Evolutionary conservation across 805 yeast genomes (phyloP).

Genomic region (Maudiozyma turicensis): DNA sequence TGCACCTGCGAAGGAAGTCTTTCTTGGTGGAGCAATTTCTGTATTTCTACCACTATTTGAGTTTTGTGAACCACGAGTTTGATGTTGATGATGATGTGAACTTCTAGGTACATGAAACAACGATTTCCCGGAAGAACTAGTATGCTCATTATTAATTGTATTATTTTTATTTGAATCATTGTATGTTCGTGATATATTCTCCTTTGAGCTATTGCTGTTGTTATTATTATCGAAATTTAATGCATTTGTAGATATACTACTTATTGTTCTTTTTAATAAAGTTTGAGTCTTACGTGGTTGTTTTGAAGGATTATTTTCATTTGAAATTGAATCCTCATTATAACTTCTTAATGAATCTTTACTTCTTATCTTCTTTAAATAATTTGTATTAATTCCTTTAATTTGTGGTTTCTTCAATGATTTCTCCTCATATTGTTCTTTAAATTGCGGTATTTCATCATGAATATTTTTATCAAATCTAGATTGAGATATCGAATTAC

Average conservation of each 20-base stretch:
- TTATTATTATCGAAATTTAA: not conserved
- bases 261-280: constrained; percentile 15
- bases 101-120: not conserved
- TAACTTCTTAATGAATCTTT: not conserved
- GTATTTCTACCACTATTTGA: not conserved
- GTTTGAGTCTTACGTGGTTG: constrained; percentile 2
- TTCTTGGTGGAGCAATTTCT: constrained; percentile 11
- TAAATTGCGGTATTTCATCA: constrained; percentile 8
- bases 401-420: not conserved
- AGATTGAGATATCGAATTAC: not conserved
- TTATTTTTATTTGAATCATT: not conserved
- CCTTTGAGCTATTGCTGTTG: not conserved
- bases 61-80: not conserved
- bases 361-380: not conserved
- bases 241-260: constrained; percentile 13
- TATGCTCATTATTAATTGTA: not conserved
- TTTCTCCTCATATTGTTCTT: constrained; percentile 1
- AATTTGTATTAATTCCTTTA: not conserved
- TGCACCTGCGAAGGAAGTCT: constrained; percentile 20
- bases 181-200: not conserved
- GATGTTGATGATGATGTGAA: constrained; percentile 1
- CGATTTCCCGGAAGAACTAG: not conserved
- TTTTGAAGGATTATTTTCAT: not conserved
- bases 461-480: constrained; percentile 3
- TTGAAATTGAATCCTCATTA: not conserved